Percentiles rank a stretch among this genome's conserved stretches.
Evolutionary conservation across 2,329 filamentous ascomycete genomes (phyloP).

Genomic region (Diaporthe sp.): DNA sequence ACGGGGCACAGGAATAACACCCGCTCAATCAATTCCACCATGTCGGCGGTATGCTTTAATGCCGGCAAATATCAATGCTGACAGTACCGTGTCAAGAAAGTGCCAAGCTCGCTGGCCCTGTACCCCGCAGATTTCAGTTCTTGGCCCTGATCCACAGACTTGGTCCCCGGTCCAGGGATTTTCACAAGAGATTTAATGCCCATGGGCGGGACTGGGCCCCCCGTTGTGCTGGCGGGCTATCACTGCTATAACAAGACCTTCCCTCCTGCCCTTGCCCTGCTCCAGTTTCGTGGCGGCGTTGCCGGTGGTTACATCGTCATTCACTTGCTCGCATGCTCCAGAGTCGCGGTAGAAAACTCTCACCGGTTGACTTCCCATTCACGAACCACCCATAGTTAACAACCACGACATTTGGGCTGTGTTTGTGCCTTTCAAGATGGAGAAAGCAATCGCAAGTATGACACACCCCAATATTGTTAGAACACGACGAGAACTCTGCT

Average conservation of each 20-base stretch:
- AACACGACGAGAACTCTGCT: constrained; percentile 66
- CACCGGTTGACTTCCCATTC: background rate
- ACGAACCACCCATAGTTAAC: background rate
- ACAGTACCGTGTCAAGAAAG: constrained; percentile 8
- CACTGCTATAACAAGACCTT: constrained; percentile 24
- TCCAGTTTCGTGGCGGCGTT: background rate
- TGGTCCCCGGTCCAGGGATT: constrained; percentile 36
- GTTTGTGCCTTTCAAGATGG: constrained; percentile 71
- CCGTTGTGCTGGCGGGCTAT: background rate
- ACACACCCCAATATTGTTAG: constrained; percentile 70
- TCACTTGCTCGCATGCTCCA: background rate
- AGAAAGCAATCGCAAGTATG: constrained; percentile 71
- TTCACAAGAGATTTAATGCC: constrained; percentile 5
- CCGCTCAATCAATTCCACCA: background rate
- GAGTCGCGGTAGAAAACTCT: background rate
- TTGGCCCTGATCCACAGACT: constrained; percentile 30
- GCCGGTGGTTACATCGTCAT: constrained; percentile 4
- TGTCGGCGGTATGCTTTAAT: background rate
- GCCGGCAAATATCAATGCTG: constrained; percentile 21
- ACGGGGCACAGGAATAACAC: background rate
- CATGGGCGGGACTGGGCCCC: background rate
- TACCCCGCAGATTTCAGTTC: constrained; percentile 31
- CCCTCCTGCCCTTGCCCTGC: background rate
- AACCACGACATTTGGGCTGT: constrained; percentile 44
- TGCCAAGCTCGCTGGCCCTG: constrained; percentile 30